Evolutionary conservation across 495 filamentous ascomycete species (phyloP).

Genomic region (Bathelium albidoporum): DNA sequence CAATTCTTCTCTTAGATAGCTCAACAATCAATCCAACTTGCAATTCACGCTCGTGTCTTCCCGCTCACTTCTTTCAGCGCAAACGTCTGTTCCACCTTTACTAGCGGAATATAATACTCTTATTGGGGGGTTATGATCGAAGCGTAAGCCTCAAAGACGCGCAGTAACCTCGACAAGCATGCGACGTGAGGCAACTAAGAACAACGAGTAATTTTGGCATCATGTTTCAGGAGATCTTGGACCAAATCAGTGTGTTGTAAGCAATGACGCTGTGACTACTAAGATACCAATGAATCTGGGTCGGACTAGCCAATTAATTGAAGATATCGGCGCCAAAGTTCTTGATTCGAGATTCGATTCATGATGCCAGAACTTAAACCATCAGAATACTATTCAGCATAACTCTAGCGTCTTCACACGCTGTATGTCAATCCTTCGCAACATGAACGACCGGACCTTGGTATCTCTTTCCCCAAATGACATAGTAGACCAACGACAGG

Average conservation of each 20-base stretch:
- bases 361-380: neutral
- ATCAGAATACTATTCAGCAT: neutral
- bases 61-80: too few relatives aligned
- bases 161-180: neutral
- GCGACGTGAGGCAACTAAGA: neutral
- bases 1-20: neutral
- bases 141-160: neutral
- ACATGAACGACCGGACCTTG: slow-evolving; percentile 18
- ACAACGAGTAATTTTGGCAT: neutral
- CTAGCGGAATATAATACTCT: neutral
- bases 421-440: neutral
- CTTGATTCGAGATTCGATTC: neutral
- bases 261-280: neutral
- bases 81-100: too few relatives aligned
- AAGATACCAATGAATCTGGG: neutral
- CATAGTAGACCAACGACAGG: slow-evolving; percentile 11
- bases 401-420: neutral
- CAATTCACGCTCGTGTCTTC: too few relatives aligned
- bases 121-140: neutral
- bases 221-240: neutral
- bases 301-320: neutral
- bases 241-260: neutral
- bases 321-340: neutral
- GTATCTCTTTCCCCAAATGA: slow-evolving; percentile 15
- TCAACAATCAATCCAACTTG: neutral